Evolutionary conservation across 106 monocot species (phyloP).

Genomic region (Dioscorea zingiberensis): DNA sequence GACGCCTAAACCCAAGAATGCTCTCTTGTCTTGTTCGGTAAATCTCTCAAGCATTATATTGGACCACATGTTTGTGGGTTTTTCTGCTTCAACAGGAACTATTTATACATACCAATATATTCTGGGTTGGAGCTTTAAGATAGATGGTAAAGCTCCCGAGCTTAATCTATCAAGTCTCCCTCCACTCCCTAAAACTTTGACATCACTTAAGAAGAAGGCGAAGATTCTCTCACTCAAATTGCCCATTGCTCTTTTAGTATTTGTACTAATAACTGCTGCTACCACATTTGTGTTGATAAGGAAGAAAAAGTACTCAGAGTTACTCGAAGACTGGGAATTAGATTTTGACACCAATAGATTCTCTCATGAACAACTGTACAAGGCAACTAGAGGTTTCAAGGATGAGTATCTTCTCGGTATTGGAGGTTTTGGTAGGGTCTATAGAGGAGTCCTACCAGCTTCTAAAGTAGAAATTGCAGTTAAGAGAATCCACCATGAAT

Average conservation of each 20-base stretch:
- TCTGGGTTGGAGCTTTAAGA: conserved; percentile 28
- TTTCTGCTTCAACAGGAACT: conserved; percentile 13
- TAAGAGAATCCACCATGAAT: conserved; percentile 4
- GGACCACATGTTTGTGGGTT: conserved; percentile 22
- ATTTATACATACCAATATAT: conserved; percentile 11
- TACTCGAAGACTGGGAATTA: conserved; percentile 13
- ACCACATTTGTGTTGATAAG: not conserved
- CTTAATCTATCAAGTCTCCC: conserved; percentile 5
- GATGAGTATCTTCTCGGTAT: conserved; percentile 2
- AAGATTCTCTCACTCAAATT: not conserved
- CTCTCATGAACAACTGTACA: not conserved
- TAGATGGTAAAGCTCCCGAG: conserved; percentile 8
- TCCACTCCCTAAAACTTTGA: not conserved
- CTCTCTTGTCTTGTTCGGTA: conserved; percentile 12
- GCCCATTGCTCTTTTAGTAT: not conserved
- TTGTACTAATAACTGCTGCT: not conserved
- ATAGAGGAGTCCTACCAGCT: conserved; percentile 2
- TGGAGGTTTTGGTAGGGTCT: conserved; percentile 10
- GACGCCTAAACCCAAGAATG: conserved; percentile 8
- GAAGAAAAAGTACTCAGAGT: conserved; percentile 6
- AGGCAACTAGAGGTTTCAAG: conserved; percentile 9
- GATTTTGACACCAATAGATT: conserved; percentile 2
- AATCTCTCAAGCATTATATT: conserved; percentile 16
- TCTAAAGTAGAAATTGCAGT: conserved; percentile 6
- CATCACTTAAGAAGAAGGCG: not conserved